Percentiles rank a stretch among this genome's conserved stretches.
Evolutionary conservation across 2,329 filamentous ascomycete species (phyloP).

Genomic region (Hypomyces rosellus): DNA sequence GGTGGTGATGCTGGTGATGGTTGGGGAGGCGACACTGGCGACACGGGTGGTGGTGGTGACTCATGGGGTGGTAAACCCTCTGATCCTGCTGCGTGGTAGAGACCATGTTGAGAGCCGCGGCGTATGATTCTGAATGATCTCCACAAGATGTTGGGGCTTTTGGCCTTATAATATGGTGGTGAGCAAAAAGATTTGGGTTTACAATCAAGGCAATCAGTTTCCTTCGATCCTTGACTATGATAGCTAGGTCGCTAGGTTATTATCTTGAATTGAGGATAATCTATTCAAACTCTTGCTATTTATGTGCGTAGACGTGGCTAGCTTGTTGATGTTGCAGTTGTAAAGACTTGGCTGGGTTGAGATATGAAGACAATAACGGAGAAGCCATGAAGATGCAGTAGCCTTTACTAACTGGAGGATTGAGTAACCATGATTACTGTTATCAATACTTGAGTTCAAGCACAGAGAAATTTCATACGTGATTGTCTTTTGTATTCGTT

Average conservation of each 20-base stretch:
- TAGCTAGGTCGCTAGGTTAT: not conserved
- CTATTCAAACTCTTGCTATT: too few species aligned
- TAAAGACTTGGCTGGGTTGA: not conserved
- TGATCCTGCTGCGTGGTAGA: not conserved
- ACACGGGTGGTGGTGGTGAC: not conserved
- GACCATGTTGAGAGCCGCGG: not conserved
- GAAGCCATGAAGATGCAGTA: too few species aligned
- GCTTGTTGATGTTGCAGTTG: not conserved
- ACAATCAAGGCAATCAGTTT: not conserved
- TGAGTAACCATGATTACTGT: too few species aligned
- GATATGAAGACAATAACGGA: not conserved
- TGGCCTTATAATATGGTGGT: not conserved
- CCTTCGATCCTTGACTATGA: not conserved
- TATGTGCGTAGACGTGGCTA: not conserved
- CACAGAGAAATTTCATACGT: too few species aligned
- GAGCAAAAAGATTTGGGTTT: not conserved
- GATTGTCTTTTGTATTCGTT: too few species aligned
- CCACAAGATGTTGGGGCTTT: not conserved
- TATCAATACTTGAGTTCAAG: too few species aligned
- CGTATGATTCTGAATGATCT: too few species aligned
- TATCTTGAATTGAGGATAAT: not conserved
- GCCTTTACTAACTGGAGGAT: too few species aligned
- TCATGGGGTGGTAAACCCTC: constrained; percentile 5
- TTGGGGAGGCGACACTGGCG: constrained; percentile 1
- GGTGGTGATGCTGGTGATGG: not conserved